Evolutionary conservation across 305 asterid genomes (phyloP), one percentile per base, ranked within the genome.

Genomic region (Fraxinus sp.): DNA sequence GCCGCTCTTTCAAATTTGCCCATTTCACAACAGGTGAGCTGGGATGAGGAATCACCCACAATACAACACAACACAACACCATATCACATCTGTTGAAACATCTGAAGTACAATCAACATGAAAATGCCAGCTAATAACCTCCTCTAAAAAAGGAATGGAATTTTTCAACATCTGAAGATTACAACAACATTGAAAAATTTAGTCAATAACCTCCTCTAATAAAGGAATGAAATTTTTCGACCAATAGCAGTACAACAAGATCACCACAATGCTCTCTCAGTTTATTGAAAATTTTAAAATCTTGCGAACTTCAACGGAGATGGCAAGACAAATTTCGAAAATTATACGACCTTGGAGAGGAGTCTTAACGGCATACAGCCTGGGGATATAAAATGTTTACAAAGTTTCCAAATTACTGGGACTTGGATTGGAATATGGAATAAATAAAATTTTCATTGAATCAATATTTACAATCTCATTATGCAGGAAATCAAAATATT

Each of bases 1-100:
- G 92, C 30, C 95, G 92, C 28, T 92, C 92, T 86, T 91, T 92
- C 91, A 94, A 79, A 86, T 80, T 91, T 81, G 80, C 81, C 98
- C 98, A 95, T 80, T 86, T 89, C 83, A 92, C 90, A 73, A 16
- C 76, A 49, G 81, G 84, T 26, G 94, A 87, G 77, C 77, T 89
- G 22, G 91, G 81, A 75, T 82, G 89, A 81, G 97, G 97, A 86
- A 75, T 84, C 37, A 90, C 91, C 95, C 96, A 94, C 8, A 95
- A 82, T 77, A 33, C 36, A 3, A 33, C 36, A 92, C 85, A 28
- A 95, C 76, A 81, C 89, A 94, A 90, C 98, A 94, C 98, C 98
- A 95, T 87, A 82, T 87, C 55, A 97, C 97, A 83, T 95, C 97
- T 0, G 97, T 94, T n/a, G 97, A 93, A 84, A 94, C 84, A 92